Evolutionary conservation across 495 filamentous ascomycete genomes (phyloP).

Genomic region (Recurvomyces mirabilis): DNA sequence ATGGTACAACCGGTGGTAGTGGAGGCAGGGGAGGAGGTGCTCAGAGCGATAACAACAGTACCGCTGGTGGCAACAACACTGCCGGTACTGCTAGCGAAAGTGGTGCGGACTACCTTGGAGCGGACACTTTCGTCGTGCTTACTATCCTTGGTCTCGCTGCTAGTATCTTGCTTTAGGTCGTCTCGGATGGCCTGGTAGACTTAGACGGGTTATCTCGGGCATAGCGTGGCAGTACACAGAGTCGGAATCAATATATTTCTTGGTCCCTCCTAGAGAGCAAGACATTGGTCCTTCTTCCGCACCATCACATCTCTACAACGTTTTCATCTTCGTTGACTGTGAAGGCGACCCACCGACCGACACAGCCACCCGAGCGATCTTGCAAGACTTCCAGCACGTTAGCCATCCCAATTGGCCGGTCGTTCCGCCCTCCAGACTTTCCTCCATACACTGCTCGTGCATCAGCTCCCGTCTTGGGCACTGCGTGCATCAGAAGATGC

Average conservation of each 20-base stretch:
- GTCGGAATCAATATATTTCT: too few relatives aligned
- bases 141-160: too few relatives aligned
- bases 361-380: constrained; percentile 22
- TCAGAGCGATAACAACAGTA: neutral
- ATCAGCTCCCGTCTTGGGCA: constrained; percentile 9
- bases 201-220: too few relatives aligned
- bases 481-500: constrained; percentile 22
- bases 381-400: constrained; percentile 25
- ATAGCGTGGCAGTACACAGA: too few relatives aligned
- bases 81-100: neutral
- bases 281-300: too few relatives aligned
- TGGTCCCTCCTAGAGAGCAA: too few relatives aligned
- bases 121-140: too few relatives aligned
- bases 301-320: too few relatives aligned
- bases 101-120: too few relatives aligned
- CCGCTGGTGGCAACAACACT: neutral
- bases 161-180: too few relatives aligned
- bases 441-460: constrained; percentile 3
- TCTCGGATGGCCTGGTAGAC: too few relatives aligned
- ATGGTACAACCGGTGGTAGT: neutral
- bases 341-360: constrained; percentile 24
- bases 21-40: neutral
- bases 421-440: neutral
- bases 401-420: neutral
- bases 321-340: neutral